A percentile compares a stretch with the other conserved stretches of the same genome.
These are phyloP conservation scores for Krasilnikovozyma curviuscula DNA, from an alignment of 768 basidiomycete genomes.

Conservation along the genomic window DNA sequence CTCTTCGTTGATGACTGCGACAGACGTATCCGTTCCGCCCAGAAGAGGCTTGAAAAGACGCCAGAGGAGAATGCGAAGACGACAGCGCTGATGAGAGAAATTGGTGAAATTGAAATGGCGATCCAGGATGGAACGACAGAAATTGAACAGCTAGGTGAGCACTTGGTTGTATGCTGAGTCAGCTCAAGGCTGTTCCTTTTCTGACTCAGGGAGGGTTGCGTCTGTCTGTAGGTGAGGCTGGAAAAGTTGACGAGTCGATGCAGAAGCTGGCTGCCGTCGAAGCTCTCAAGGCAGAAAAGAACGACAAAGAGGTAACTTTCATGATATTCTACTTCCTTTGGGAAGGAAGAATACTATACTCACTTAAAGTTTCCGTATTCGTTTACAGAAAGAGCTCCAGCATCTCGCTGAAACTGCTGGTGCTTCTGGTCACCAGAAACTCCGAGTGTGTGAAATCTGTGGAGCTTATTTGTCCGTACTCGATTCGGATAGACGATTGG, in stretches of 20 bases:
- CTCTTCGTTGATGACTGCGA: conserved; percentile 97
- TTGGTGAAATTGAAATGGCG: conserved; percentile 95
- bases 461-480: conserved; percentile 97
- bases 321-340: neutral
- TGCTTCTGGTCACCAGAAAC: conserved; percentile 97
- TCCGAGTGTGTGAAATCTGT: conserved; percentile 98
- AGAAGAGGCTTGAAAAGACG: conserved; percentile 91
- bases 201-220: neutral
- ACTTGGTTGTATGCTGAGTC: neutral
- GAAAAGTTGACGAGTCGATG: conserved; percentile 99
- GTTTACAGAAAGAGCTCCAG: conserved; percentile 63
- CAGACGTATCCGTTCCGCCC: conserved; percentile 78
- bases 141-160: conserved; percentile 72
- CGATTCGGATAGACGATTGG: conserved; percentile 92
- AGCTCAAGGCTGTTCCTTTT: neutral
- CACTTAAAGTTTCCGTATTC: neutral
- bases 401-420: conserved; percentile 94
- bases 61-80: conserved; percentile 99
- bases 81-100: conserved; percentile 96
- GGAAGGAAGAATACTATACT: no score
- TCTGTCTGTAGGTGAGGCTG: conserved; percentile 59
- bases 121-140: conserved; percentile 98
- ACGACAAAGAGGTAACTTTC: conserved; percentile 66
- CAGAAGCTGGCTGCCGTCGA: conserved; percentile 92
- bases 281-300: conserved; percentile 86